Base-by-base conservation (phyloP, 768 basidiomycete genomes). In the Hericium erinaceus region DNA sequence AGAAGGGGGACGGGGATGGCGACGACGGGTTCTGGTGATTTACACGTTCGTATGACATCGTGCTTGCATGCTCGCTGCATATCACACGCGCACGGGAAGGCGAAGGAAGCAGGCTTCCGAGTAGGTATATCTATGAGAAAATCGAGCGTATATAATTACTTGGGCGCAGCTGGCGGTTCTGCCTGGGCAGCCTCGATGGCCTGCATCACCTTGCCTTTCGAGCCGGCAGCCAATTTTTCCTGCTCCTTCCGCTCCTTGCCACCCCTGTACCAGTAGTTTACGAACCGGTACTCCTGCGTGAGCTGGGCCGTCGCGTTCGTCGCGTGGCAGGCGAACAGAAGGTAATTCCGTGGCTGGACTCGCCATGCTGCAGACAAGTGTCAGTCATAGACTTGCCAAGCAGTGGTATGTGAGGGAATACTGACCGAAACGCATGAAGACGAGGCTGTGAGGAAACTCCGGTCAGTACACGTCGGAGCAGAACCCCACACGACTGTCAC, bases 391-490 rank as follows among this genome's bases (percentile, higher is more conserved):
- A 4, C 22, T 37, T 37, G 33, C 8, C 9, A 33, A 33, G 33
- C n/a, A n/a, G n/a, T n/a, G n/a, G n/a, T n/a, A n/a, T n/a, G 2
- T 33, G 40, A 12, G 26, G 38, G 26, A 12, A 52, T 4, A 38
- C 26, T 46, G 64, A 92, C 92, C 92, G 65, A 95, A 95, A 16
- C 95, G 90, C 88, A 94, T 95, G 77, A 98, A 98, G 60, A 97
- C 92, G 69, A 78, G 65, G 4, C 82, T 82, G 60, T 57, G 53
- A 16, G 26, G 39, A 20, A 22, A 39, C 1, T 22, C 57, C 38
- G 9, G 54, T 58, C 54, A 57, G 33, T 33, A 33, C 33, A 33
- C 24, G 13, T 56, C 48, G 26, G 41, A 44, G 52, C 22, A 22
- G 46, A 20, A 52, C 39, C 24, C 49, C 18, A 50, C 38, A 39